Evolutionary conservation across 2,329 filamentous ascomycete species (phyloP), one percentile per base, ranked within the genome.

Genomic region (Penicillium sp.): DNA sequence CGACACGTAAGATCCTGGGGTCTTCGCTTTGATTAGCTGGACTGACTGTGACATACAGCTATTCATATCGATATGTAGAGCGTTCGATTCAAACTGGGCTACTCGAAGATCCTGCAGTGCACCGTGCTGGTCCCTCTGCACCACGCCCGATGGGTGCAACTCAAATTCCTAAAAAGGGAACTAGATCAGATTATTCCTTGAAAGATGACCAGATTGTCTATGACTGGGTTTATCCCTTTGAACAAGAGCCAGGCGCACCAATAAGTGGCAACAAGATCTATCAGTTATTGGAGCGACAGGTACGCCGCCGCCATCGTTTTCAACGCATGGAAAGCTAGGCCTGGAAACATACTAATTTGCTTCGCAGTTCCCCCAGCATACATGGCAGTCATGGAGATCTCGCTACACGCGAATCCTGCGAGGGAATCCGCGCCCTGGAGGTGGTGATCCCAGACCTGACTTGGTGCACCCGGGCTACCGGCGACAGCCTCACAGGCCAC

Each of bases 21-120:
- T n/a, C n/a, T n/a, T n/a, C n/a, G n/a, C n/a, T n/a, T n/a, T n/a
- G n/a, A n/a, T n/a, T n/a, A n/a, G n/a, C n/a, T n/a, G n/a, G n/a
- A n/a, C n/a, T n/a, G n/a, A n/a, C n/a, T n/a, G n/a, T 31, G 25
- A 19, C 26, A 14, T 20, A 41, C 30, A 74, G 72, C 4, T 70
- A 77, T 47, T 81, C 78, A 2, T 84, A 77, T 55, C 70, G 65
- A 41, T 83, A 75, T 56, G 70, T 84, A 33, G 75, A 80, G 28
- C 56, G 66, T 26, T 81, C 77, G 0, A 62, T 83, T 36, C 58
- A 63, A 13, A 62, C 71, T 10, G 73, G 73, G 7, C 55, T 58
- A 25, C 51, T 81, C 4, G 70, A 74, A 37, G 64, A 76, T 43
- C 63, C 74, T 2, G 67, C 74, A 36, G 48, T 65, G 10, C 68